Conservation (phyloP, 1,284 basidiomycete species). For the Hymenochaete sp. region DNA sequence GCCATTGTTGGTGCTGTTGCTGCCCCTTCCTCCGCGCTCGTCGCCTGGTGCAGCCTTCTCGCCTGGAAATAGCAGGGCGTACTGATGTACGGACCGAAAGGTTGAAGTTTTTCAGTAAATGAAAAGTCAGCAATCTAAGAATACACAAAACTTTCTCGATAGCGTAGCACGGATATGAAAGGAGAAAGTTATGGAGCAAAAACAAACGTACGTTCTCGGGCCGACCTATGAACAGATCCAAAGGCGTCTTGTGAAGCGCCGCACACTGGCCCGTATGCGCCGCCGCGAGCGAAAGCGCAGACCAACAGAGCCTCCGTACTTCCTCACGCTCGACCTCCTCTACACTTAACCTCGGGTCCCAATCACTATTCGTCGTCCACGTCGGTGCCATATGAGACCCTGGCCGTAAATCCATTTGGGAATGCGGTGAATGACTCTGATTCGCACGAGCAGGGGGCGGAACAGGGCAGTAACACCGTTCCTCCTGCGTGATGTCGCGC, state of each 20-base stretch:
- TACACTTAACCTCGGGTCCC: slow-evolving; percentile 48
- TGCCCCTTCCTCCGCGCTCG: slow-evolving; percentile 29
- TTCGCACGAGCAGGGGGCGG: slow-evolving; percentile 18
- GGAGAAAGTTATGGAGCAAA: slow-evolving; percentile 9
- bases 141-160: too few relatives aligned
- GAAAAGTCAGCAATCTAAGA: slow-evolving; percentile 12
- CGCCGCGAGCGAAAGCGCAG: slow-evolving; percentile 53
- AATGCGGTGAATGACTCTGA: too few relatives aligned
- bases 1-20: too few relatives aligned
- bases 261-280: slow-evolving; percentile 58
- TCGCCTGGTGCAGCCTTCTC: slow-evolving; percentile 44
- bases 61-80: slow-evolving; percentile 48
- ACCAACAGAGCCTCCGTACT: slow-evolving; percentile 64
- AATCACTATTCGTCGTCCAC: slow-evolving; percentile 47
- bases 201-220: slow-evolving; percentile 50
- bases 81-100: slow-evolving; percentile 35
- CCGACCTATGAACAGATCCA: slow-evolving; percentile 49
- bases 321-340: slow-evolving; percentile 56
- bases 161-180: too few relatives aligned
- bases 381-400: slow-evolving; percentile 33
- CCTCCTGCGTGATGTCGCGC: slow-evolving; percentile 23
- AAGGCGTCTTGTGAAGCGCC: slow-evolving; percentile 48
- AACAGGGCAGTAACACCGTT: slow-evolving; percentile 42
- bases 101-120: slow-evolving; percentile 7
- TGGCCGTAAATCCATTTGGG: slow-evolving; percentile 29